Evolutionary conservation across 495 filamentous ascomycete genomes (phyloP).

Genomic region (Terfezia boudieri): DNA sequence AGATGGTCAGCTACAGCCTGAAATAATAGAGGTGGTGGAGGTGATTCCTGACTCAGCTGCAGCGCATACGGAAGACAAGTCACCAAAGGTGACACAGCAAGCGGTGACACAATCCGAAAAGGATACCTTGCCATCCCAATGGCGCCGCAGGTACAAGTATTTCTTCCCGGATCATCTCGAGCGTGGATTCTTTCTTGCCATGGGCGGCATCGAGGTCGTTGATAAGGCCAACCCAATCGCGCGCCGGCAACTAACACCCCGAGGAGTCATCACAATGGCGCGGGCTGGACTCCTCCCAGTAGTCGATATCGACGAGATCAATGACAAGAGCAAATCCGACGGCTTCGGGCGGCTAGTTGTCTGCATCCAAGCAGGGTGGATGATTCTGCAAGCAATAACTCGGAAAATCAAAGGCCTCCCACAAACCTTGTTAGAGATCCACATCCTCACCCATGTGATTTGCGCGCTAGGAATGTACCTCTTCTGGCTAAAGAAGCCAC

Average conservation of each 20-base stretch:
- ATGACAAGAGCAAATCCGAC: constrained; percentile 3
- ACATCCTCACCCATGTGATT: constrained; percentile 8
- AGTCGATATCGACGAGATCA: not conserved
- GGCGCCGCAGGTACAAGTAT: too few relatives aligned
- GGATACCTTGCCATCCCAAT: too few relatives aligned
- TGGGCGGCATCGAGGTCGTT: not conserved
- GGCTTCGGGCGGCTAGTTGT: not conserved
- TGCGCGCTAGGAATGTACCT: constrained; percentile 8
- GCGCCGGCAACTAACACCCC: not conserved
- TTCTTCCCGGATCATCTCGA: not conserved
- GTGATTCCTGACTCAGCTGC: too few relatives aligned
- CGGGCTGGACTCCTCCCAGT: not conserved
- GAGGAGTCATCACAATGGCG: not conserved
- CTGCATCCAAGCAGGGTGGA: not conserved
- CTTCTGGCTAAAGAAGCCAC: constrained; percentile 9
- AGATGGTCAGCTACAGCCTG: too few relatives aligned
- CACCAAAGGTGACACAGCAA: too few relatives aligned
- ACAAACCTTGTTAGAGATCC: constrained; percentile 9
- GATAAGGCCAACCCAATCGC: not conserved
- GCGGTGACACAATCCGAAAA: too few relatives aligned
- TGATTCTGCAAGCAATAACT: constrained; percentile 1
- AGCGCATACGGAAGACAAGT: too few relatives aligned
- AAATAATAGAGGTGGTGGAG: too few relatives aligned
- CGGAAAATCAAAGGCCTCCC: constrained; percentile 3
- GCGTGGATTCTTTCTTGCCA: not conserved